A percentile compares a stretch with the other conserved stretches of the same genome.
Conservation (phyloP, 179 eudicot genomes). For the Spinacia oleracea region DNA sequence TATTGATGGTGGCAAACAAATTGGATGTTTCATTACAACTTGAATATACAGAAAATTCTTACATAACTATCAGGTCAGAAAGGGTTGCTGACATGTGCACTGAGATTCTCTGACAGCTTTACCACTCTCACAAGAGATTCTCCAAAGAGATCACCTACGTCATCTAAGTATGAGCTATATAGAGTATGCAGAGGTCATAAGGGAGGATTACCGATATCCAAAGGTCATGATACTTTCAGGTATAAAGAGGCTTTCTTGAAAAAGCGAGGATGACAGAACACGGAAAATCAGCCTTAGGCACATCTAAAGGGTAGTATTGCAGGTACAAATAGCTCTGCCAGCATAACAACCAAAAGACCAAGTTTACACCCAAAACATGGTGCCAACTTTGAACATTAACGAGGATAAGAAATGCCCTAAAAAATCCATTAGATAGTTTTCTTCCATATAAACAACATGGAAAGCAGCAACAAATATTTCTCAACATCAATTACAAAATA, state of each 20-base stretch:
- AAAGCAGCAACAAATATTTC: not conserved
- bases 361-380: not conserved
- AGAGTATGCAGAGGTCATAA: not conserved
- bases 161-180: not conserved
- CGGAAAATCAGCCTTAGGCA: not conserved
- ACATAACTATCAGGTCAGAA: not conserved
- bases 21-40: not conserved
- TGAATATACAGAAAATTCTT: not conserved
- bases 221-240: not conserved
- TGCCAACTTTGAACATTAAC: not conserved
- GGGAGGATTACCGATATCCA: not conserved
- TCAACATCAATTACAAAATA: not conserved
- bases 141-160: not conserved
- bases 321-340: not conserved
- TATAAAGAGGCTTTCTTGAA: not conserved
- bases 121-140: not conserved
- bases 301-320: not conserved
- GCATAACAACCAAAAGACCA: not conserved
- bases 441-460: not conserved
- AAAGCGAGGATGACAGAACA: not conserved
- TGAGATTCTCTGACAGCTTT: not conserved
- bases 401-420: not conserved
- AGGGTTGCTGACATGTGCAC: not conserved
- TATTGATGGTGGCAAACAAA: not conserved
- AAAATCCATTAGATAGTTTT: too few relatives aligned